phyloP scores from a whole-genome alignment of 2,329 filamentous ascomycete genomes.

The Ceratocystis alfenasii region DNA sequence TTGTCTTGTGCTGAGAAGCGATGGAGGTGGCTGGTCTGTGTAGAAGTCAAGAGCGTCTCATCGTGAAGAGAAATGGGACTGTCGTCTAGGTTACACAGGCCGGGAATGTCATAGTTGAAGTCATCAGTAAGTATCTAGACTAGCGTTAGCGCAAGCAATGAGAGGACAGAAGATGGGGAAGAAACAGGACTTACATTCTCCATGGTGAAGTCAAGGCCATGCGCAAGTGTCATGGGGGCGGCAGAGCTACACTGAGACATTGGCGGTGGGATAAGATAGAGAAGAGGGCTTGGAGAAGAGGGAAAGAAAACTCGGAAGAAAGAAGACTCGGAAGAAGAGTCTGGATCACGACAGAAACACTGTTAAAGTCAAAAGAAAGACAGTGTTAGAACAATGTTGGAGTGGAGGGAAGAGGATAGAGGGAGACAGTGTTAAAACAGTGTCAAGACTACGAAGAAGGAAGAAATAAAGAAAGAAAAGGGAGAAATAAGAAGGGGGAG shows the following conservation, averaged over 20 bases:
- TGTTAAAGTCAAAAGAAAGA: background rate
- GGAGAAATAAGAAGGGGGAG: background rate
- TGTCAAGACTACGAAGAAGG: background rate
- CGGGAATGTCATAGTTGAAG: slow-evolving; percentile 23
- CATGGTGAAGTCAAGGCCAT: slow-evolving; percentile 5
- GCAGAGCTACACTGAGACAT: slow-evolving; percentile 2
- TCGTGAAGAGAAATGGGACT: slow-evolving; percentile 29
- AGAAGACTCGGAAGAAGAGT: background rate
- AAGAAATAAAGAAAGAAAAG: background rate
- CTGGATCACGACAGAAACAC: background rate
- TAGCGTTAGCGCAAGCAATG: background rate
- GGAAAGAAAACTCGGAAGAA: background rate
- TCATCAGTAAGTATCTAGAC: slow-evolving; percentile 22
- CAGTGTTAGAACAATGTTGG: background rate
- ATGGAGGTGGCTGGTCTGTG: background rate
- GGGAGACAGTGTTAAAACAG: background rate
- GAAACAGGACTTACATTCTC: background rate
- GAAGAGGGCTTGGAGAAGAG: background rate
- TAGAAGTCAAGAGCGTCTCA: background rate
- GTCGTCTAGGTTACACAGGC: slow-evolving; percentile 17
- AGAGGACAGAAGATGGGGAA: background rate
- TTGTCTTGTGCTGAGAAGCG: background rate
- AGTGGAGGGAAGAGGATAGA: background rate
- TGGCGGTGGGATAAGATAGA: background rate
- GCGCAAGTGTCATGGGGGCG: background rate